Conservation (phyloP, 805 yeast species). For the Ogataea zsoltii region DNA sequence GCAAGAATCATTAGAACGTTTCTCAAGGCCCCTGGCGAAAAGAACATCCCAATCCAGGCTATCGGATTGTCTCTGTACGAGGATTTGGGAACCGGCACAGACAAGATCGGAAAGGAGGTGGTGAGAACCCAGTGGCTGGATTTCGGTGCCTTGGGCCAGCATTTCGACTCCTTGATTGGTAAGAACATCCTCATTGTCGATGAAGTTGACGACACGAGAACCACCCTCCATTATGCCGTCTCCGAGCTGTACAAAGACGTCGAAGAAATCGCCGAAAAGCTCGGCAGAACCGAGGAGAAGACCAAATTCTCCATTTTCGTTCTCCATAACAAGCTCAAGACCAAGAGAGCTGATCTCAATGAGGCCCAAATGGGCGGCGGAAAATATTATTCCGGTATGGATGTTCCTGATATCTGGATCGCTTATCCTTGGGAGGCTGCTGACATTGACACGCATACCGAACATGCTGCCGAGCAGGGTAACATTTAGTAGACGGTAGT, state of each 20-base stretch:
- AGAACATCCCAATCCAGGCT: constrained; percentile 70
- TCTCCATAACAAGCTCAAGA: constrained; percentile 80
- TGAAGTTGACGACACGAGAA: constrained; percentile 91
- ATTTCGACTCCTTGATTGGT: constrained; percentile 76
- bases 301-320: constrained; percentile 78
- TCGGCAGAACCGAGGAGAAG: constrained; percentile 57
- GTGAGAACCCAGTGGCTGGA: constrained; percentile 90
- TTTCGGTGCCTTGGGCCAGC: constrained; percentile 67
- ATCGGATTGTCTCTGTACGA: constrained; percentile 68
- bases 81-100: constrained; percentile 49
- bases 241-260: constrained; percentile 72
- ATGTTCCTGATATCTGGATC: constrained; percentile 79
- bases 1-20: constrained; percentile 68
- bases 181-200: constrained; percentile 81
- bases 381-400: constrained; percentile 70
- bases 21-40: constrained; percentile 56
- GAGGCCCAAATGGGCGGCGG: constrained; percentile 60
- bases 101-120: constrained; percentile 73
- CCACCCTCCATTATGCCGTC: constrained; percentile 83
- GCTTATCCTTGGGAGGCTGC: constrained; percentile 90
- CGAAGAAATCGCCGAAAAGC: constrained; percentile 54
- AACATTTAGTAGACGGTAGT: constrained; percentile 35
- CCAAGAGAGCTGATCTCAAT: constrained; percentile 75
- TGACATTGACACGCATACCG: constrained; percentile 78
- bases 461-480: constrained; percentile 65